Conservation (phyloP, 2,329 filamentous ascomycete species). For the Aspergillus spinulosporus region DNA sequence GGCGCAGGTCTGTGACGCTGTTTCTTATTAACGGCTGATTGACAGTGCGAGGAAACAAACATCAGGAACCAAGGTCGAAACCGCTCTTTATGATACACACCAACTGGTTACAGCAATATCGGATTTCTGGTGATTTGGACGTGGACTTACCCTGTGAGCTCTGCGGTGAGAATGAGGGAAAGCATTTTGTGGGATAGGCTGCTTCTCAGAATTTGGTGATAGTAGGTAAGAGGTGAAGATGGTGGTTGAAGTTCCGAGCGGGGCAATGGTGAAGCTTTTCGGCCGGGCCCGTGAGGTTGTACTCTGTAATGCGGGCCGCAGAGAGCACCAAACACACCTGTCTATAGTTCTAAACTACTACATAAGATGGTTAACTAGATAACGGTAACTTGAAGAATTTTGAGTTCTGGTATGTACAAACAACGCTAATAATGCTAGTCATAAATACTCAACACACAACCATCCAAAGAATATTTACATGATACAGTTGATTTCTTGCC, state of each 20-base stretch:
- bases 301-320: neutral
- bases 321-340: neutral
- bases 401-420: conserved; percentile 11
- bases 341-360: neutral
- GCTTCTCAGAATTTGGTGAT: conserved; percentile 3
- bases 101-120: too few relatives aligned
- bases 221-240: neutral
- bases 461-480: conserved; percentile 8
- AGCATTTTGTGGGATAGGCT: conserved; percentile 34
- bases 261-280: conserved; percentile 15
- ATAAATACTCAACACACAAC: conserved; percentile 1
- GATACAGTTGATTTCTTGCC: neutral
- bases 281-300: neutral
- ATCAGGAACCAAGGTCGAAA: neutral
- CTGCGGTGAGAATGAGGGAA: conserved; percentile 40
- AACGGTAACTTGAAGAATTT: neutral
- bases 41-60: neutral
- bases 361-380: too few relatives aligned
- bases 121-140: too few relatives aligned
- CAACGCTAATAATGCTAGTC: conserved; percentile 17
- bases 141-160: conserved; percentile 37
- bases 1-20: conserved; percentile 87
- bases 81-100: too few relatives aligned
- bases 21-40: conserved; percentile 14
- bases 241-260: conserved; percentile 14